These are phyloP conservation scores for Acrocalymma vagum DNA, from an alignment of 2,329 filamentous ascomycete species.

Conservation along the genomic window DNA sequence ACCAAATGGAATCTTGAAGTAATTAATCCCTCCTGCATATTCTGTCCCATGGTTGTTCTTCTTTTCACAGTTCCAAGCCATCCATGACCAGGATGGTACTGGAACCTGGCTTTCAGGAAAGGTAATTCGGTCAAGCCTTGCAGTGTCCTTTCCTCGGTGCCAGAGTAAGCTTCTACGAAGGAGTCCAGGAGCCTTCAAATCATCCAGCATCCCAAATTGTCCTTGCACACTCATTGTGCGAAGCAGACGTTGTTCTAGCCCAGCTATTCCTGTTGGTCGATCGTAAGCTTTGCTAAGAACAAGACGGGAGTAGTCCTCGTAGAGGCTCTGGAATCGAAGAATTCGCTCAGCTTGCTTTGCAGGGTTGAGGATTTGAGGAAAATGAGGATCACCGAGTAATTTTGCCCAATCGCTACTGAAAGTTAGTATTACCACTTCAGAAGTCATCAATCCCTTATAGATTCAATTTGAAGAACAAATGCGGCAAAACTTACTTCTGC, in stretches of 20 bases:
- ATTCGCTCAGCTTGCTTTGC: conserved; percentile 13
- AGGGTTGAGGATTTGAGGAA: conserved; percentile 17
- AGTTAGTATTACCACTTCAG: background rate
- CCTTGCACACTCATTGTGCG: conserved; percentile 26
- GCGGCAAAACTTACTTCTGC: conserved; percentile 25
- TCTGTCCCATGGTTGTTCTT: conserved; percentile 16
- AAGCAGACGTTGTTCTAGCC: conserved; percentile 41
- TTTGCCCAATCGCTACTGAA: conserved; percentile 23
- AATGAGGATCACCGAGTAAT: conserved; percentile 39
- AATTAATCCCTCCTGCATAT: conserved; percentile 24
- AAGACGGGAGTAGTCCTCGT: conserved; percentile 36
- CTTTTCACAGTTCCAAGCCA: no score
- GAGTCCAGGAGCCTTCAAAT: conserved; percentile 9
- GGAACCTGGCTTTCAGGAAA: conserved; percentile 2
- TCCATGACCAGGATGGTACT: conserved; percentile 24
- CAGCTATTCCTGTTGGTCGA: conserved; percentile 40
- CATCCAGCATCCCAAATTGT: conserved; percentile 42
- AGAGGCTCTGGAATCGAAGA: conserved; percentile 14
- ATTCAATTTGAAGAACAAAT: no score
- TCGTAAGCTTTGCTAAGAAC: conserved; percentile 27
- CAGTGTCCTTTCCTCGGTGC: conserved; percentile 5
- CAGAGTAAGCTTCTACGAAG: conserved; percentile 16
- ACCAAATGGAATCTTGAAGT: conserved; percentile 12
- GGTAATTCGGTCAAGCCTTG: conserved; percentile 2
- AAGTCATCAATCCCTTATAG: no score